Evolutionary conservation across 352 stramenopile genomes (phyloP).

Genomic region (Phytophthora foliorum): DNA sequence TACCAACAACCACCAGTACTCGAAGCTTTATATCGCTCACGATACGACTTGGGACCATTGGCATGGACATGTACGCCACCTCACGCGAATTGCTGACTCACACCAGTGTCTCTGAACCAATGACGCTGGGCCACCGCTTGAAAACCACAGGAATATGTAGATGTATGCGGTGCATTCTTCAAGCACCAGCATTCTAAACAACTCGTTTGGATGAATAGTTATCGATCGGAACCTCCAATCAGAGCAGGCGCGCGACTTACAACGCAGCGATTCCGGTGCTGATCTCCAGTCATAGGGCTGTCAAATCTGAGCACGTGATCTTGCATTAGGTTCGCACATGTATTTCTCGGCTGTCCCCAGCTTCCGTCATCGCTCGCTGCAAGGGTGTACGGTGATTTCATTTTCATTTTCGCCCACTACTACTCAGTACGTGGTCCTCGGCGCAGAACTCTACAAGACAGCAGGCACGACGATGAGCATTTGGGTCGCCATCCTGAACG

Average conservation of each 20-base stretch:
- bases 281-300: constrained; percentile 3
- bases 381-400: too few relatives aligned
- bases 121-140: background rate
- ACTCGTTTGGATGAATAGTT: constrained; percentile 27
- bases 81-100: background rate
- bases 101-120: background rate
- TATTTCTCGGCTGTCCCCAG: too few relatives aligned
- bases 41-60: too few relatives aligned
- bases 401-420: constrained; percentile 5
- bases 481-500: constrained; percentile 31
- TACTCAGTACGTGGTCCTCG: background rate
- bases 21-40: too few relatives aligned
- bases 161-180: too few relatives aligned
- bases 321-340: too few relatives aligned
- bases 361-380: too few relatives aligned
- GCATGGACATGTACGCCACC: too few relatives aligned
- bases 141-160: constrained; percentile 22
- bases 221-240: constrained; percentile 12
- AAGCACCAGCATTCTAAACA: constrained; percentile 25
- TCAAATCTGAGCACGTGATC: constrained; percentile 8
- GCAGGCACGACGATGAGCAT: constrained; percentile 16
- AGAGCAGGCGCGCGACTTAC: constrained; percentile 1
- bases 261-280: constrained; percentile 22
- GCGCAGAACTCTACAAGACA: background rate
- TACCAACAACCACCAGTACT: background rate